These are phyloP conservation scores for Ophiobolus disseminans DNA, from an alignment of 2,329 filamentous ascomycete species.

Conservation along the genomic window DNA sequence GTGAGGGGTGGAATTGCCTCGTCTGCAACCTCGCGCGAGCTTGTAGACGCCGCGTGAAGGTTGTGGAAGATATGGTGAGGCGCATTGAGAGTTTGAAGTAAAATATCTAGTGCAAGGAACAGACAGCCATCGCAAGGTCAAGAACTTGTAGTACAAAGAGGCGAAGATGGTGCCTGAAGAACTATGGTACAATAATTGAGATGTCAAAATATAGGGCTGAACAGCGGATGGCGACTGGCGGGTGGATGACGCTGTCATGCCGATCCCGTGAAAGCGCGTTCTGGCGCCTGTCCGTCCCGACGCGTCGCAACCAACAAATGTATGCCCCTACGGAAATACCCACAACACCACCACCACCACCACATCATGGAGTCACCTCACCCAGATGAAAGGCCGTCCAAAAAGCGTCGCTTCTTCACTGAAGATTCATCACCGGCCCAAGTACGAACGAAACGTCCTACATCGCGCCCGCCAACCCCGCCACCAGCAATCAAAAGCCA, in stretches of 20 bases:
- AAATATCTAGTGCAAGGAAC: neutral
- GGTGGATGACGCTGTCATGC: constrained; percentile 38
- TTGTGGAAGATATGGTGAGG: constrained; percentile 25
- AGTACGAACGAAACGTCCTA: constrained; percentile 19
- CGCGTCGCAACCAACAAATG: constrained; percentile 26
- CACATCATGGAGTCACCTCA: constrained; percentile 49
- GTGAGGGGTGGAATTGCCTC: constrained; percentile 34
- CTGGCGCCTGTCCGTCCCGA: constrained; percentile 16
- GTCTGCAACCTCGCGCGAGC: constrained; percentile 5
- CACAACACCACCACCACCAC: constrained; percentile 6
- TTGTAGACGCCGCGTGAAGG: constrained; percentile 25
- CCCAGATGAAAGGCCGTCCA: constrained; percentile 62
- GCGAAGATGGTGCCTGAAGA: too few species aligned
- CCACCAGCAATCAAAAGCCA: constrained; percentile 26
- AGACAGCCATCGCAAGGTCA: constrained; percentile 13
- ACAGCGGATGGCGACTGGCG: constrained; percentile 17
- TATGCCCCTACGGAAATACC: constrained; percentile 2
- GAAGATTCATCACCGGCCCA: constrained; percentile 54
- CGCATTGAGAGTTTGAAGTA: constrained; percentile 32
- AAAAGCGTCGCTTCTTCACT: constrained; percentile 69
- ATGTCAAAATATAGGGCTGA: constrained; percentile 9
- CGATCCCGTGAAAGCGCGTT: constrained; percentile 43
- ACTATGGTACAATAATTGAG: too few species aligned
- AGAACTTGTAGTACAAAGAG: too few species aligned
- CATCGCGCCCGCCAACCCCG: constrained; percentile 41